Percentiles rank a stretch among this genome's conserved stretches.
Evolutionary conservation across 2,329 filamentous ascomycete genomes (phyloP).

Genomic region (Nemania bipapillata): DNA sequence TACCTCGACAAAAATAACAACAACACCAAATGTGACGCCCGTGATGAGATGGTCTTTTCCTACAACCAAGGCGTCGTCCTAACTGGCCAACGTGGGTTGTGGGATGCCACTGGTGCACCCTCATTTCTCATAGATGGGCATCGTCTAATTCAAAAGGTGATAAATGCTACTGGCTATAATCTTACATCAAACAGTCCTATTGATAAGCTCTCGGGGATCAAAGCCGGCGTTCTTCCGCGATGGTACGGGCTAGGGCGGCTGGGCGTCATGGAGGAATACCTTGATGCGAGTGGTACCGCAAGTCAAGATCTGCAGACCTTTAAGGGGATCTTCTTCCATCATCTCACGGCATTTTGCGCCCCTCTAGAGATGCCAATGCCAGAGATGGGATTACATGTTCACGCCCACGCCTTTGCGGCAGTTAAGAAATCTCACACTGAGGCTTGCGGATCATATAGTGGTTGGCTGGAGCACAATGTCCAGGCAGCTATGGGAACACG

Average conservation of each 20-base stretch:
- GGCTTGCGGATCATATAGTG: conserved; percentile 72
- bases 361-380: conserved; percentile 61
- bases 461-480: conserved; percentile 84
- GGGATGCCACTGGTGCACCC: conserved; percentile 77
- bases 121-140: conserved; percentile 83
- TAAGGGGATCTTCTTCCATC: conserved; percentile 95
- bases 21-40: conserved; percentile 78
- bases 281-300: conserved; percentile 78
- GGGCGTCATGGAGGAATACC: conserved; percentile 85
- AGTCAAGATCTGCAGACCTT: conserved; percentile 89
- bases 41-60: conserved; percentile 90
- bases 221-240: conserved; percentile 56
- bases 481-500: conserved; percentile 76
- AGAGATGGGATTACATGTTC: conserved; percentile 45
- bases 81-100: conserved; percentile 82
- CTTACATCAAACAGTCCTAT: conserved; percentile 56
- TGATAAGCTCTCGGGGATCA: conserved; percentile 54
- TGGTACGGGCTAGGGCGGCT: conserved; percentile 82
- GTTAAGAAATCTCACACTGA: conserved; percentile 61
- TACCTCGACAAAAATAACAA: conserved; percentile 68
- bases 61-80: conserved; percentile 95
- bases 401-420: conserved; percentile 48
- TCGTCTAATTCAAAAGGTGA: conserved; percentile 76
- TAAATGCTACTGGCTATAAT: conserved; percentile 81
- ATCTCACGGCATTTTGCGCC: conserved; percentile 81